These are phyloP conservation scores for Ganoderma multipileum DNA, from an alignment of 1,284 basidiomycete species.

Conservation along the genomic window DNA sequence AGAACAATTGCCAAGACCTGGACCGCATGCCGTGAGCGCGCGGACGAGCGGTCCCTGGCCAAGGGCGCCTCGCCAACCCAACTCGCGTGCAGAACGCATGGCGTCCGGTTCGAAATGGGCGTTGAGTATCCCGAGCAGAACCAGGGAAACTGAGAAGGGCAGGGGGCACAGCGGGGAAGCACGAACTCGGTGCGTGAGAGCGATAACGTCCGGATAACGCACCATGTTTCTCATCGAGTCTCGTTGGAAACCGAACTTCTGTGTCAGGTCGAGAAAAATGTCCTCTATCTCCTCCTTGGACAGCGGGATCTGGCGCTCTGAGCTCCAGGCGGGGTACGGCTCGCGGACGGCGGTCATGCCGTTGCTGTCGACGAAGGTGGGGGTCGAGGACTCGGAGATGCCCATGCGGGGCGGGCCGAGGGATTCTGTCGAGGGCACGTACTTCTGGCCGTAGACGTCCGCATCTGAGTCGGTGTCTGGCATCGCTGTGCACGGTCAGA, in stretches of 20 bases:
- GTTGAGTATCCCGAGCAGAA: neutral
- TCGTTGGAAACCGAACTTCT: slow-evolving; percentile 99
- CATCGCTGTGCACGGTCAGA: slow-evolving; percentile 48
- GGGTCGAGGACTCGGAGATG: slow-evolving; percentile 68
- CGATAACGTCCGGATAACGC: slow-evolving; percentile 54
- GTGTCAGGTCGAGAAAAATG: slow-evolving; percentile 95
- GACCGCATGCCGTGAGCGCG: neutral
- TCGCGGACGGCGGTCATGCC: slow-evolving; percentile 62
- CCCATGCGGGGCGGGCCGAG: slow-evolving; percentile 63
- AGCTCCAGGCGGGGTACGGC: slow-evolving; percentile 92
- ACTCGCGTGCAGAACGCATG: neutral
- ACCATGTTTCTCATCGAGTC: slow-evolving; percentile 94
- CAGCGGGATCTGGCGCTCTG: slow-evolving; percentile 92
- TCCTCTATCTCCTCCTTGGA: slow-evolving; percentile 99
- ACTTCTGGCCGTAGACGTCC: slow-evolving; percentile 73
- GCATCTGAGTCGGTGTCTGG: slow-evolving; percentile 80
- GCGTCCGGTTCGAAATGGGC: neutral
- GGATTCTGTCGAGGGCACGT: slow-evolving; percentile 76
- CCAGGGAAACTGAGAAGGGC: slow-evolving; percentile 1
- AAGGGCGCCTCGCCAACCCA: neutral
- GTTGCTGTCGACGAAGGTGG: slow-evolving; percentile 64
- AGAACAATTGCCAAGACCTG: neutral
- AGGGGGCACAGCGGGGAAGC: neutral
- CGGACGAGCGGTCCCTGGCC: neutral
- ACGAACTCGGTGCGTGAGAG: slow-evolving; percentile 4